Evolutionary conservation across 116 monocot species (phyloP), one percentile per base, ranked within the genome.

Genomic region (Phalaenopsis hybrid): DNA sequence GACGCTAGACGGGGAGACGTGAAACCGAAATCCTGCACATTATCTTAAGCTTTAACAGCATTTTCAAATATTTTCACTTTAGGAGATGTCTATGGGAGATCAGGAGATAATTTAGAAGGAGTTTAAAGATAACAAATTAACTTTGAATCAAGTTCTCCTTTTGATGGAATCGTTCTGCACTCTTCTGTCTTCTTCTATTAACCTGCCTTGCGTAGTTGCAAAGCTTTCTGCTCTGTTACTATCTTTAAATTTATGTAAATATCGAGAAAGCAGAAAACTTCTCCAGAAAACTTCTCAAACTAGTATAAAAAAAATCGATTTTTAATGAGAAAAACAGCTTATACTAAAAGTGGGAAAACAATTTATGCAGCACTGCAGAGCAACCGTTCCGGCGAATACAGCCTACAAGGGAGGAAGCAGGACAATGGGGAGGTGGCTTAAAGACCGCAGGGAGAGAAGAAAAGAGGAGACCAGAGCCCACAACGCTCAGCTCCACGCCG

Each of bases 401-500:
- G 77, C 76, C 10, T 86, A 82, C 78, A 61, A 86, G 5, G 84
- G 81, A 20, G 84, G 86, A 57, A 81, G 81, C 45, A 88, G 83
- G 75, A 88, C 88, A 0, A 79, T 92, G 12, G 89, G 85, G 9
- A 73, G 88, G 75, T 92, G 92, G 92, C 81, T 92, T 31, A 92
- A 90, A 69, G 92, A 92, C 75, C 61, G 88, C 16, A 81, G 57
- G 85, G 90, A 92, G 86, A 86, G 80, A 69, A 92, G 85, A 65
- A 57, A 57, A 6, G 90, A 88, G 67, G 92, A 85, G 75, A 79
- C 85, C 3, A 85, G 92, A 5, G 84, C 86, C 33, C 86, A 82
- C 51, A 90, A 88, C 68, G 92, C 90, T 3, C 88, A 90, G 80
- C 74, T 90, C 34, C 88, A 92, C 44, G 92, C 92, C 2, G 88